Base-by-base conservation (phyloP, 169 alveolate genomes). In the Nephromyces sp. region DNA sequence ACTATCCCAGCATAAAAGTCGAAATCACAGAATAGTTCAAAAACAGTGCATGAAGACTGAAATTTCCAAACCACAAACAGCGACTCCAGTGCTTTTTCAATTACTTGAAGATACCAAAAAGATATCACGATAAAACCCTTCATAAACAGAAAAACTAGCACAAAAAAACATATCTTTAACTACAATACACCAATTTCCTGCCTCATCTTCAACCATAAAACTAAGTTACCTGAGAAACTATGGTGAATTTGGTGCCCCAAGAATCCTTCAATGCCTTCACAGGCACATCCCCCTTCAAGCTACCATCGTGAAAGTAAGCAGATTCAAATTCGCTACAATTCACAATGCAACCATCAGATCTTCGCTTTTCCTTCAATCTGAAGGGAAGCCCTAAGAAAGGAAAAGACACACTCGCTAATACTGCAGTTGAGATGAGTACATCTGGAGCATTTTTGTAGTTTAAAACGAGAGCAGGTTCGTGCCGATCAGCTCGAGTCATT, bases 361-460 rank as follows among this genome's bases (percentile, higher is more conserved):
- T 65, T 27, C 66, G 62, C 67, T 77, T 82, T 61, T 82, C 87
- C 64, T 69, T 70, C 33, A 82, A 72, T 33, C 75, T 77, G 35
- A 82, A 67, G 3, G 87, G 87, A 21, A 78, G 84, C 35, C 77
- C 35, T 32, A 82, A 66, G 52, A 78, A 82, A 0, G 92, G 92
- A 29, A 86, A 80, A 6, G 92, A 81, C 70, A 88, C 82, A 68
- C 89, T 81, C 66, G 87, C 85, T 74, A 76, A 79, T 61, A 86
- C 87, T 27, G 92, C 92, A 8, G 88, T 79, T 77, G 85, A 86
- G 66, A 86, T 66, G 63, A 86, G 70, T 31, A 86, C 84, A 78
- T 86, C 83, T 6, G 92, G 92, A 24, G 90, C 79, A 24, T 83
- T 86, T 69, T 76, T 77, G 73, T 86, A 86, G 73, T 86, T 86